Evolutionary conservation across 2,329 filamentous ascomycete genomes (phyloP), one percentile per base, ranked within the genome.

Genomic region (Fusarium sp.): DNA sequence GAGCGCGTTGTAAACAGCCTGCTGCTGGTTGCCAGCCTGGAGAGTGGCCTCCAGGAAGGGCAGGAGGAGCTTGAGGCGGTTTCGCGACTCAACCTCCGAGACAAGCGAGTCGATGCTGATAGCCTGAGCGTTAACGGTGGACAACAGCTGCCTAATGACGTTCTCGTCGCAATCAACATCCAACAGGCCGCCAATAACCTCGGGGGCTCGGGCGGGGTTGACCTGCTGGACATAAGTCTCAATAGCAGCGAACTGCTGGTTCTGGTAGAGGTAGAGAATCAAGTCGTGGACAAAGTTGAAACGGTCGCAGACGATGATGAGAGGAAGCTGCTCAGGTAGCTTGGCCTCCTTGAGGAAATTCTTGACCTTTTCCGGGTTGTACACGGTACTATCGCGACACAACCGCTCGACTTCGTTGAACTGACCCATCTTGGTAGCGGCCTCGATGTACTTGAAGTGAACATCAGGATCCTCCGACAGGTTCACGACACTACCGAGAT

Each of bases 401-500:
- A 99, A 95, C 56, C 96, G 92, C 86, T 99, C 95, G 21, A 99
- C 96, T 78, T 99, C 96, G 71, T 93, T 94, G 76, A 97, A 89
- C 81, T 99, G 95, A 31, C 91, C 90, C 89, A 97, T 97, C 77
- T 91, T 92, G 24, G 94, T 97, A 33, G 97, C 96, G 57, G 96
- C 94, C 82, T 99, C 95, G 62, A 99, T 97, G 81, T 99, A 99
- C 86, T 99, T 99, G 90, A 98, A 99, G 78, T 96, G 92, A 31
- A 99, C 96, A 78, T 99, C 96, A 22, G 92, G 87, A 75, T 98
- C 96, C 80, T 98, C 94, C 60, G 93, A 97, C 47, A 99, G 85
- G 79, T 99, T 99, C 81, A 99, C 95, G 73, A 99, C 97, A 79
- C 94, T 97, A 65, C 96, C 96, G 17, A 99, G 89, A 83, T 98